Evolutionary conservation across 75 land plant genomes (phyloP), one percentile per base, ranked within the genome.

Genomic region (Sequoiadendron giganteum): DNA sequence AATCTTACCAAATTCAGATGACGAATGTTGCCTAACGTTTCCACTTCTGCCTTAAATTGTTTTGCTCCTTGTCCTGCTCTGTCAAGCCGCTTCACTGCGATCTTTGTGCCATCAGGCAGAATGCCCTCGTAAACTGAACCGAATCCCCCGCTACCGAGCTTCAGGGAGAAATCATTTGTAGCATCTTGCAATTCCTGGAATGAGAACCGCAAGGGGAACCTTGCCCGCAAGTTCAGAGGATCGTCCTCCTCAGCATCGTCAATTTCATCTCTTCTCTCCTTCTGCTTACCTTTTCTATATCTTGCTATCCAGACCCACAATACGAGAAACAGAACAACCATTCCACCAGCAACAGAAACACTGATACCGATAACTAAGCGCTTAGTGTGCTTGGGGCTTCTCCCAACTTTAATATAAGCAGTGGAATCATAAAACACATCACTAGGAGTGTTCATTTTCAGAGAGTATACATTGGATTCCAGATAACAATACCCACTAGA

Each of bases 401-500:
- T 38, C 81, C 88, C 86, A 5, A 89, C 83, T 86, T 88, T 91
- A 30, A 91, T 10, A 73, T 76, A 89, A 11, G 86, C 90, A 9
- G 87, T 54, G 14, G 92, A 91, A 47, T 79, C 86, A 40, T 68
- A 82, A 45, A 73, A 47, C 2, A 11, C 56, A 3, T 32, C 54
- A 11, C n/a, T 16, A 11, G 18, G 25, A 58, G 52, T 56, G 19
- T 86, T 90, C 15, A 45, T 79, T 19, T 36, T 88, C 16, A 92
- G 13, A n/a, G 93, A 88, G 40, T 87, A 87, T 2, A 88, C 48
- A 19, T 88, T 30, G 16, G 88, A 56, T 34, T 34, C 47, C 38
- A 90, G 85, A 78, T 77, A 92, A 39, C 93, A 92, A 32, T 68
- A 7, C 1, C 91, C 91, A 48, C 30, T 42, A 9, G 89, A 56